Evolutionary conservation across 2,329 filamentous ascomycete genomes (phyloP).

Genomic region (Aspergillus tamarii): DNA sequence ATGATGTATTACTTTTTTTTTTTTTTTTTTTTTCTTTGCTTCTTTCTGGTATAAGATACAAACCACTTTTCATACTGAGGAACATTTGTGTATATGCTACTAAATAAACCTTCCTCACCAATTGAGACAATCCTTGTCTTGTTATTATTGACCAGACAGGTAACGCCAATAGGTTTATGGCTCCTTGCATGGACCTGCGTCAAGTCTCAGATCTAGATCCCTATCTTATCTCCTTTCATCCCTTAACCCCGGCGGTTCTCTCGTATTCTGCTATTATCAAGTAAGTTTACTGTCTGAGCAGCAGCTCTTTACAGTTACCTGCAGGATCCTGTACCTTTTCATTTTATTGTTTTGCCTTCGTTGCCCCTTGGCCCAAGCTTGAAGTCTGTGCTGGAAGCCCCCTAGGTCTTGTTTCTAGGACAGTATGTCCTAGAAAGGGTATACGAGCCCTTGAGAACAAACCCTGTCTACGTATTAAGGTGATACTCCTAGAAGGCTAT

Average conservation of each 20-base stretch:
- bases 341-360: not conserved
- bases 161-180: not conserved
- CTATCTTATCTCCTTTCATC: conserved; percentile 9
- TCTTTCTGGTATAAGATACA: not conserved
- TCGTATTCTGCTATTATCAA: not conserved
- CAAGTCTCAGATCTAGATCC: conserved; percentile 5
- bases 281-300: not conserved
- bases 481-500: not conserved
- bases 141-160: not conserved
- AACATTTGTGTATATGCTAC: conserved; percentile 14
- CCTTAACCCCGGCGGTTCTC: not conserved
- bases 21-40: conserved; percentile 11
- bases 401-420: not conserved
- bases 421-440: not conserved
- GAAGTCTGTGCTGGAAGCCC: not conserved
- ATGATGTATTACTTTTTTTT: conserved; percentile 6
- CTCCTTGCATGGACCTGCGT: conserved; percentile 16
- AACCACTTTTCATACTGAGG: conserved; percentile 4
- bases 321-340: not conserved
- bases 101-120: conserved; percentile 7
- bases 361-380: not conserved
- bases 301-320: not conserved
- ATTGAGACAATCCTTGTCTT: not conserved
- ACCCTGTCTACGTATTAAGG: not conserved
- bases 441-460: not conserved